phyloP scores from a whole-genome alignment of 2,329 filamentous ascomycete genomes.

The Alternaria brassicicola region DNA sequence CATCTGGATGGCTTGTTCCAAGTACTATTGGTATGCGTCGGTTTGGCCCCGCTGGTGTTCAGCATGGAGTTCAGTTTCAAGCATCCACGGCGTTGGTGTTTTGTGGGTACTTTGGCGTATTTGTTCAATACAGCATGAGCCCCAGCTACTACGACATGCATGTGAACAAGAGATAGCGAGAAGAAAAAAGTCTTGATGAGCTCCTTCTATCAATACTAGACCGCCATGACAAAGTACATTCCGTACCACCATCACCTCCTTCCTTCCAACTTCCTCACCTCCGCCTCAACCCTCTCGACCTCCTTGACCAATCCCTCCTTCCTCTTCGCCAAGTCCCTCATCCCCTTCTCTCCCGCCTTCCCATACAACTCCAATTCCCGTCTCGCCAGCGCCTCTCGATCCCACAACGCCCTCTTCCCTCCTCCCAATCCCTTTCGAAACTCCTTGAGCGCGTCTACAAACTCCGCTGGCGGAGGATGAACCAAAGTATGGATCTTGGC shows the following conservation, averaged over 20 bases:
- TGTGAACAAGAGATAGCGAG: too few species aligned
- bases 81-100: background rate
- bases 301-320: conserved; percentile 41
- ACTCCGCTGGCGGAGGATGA: conserved; percentile 35
- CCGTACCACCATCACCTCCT: background rate
- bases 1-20: background rate
- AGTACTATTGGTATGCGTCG: background rate
- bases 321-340: conserved; percentile 49
- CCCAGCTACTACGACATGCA: too few species aligned
- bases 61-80: background rate
- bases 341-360: conserved; percentile 41
- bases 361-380: conserved; percentile 47
- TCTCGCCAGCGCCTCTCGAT: conserved; percentile 42
- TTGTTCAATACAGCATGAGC: too few species aligned
- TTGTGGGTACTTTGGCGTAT: background rate
- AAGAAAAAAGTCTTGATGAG: too few species aligned
- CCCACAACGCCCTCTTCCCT: conserved; percentile 37
- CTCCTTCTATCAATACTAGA: background rate
- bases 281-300: conserved; percentile 14
- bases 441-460: conserved; percentile 39
- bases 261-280: conserved; percentile 7
- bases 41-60: background rate
- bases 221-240: too few species aligned
- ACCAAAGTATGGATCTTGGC: conserved; percentile 40
- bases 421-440: conserved; percentile 40